These are phyloP conservation scores for Xylaria sp. DNA, from an alignment of 2,329 filamentous ascomycete genomes.

Conservation along the genomic window DNA sequence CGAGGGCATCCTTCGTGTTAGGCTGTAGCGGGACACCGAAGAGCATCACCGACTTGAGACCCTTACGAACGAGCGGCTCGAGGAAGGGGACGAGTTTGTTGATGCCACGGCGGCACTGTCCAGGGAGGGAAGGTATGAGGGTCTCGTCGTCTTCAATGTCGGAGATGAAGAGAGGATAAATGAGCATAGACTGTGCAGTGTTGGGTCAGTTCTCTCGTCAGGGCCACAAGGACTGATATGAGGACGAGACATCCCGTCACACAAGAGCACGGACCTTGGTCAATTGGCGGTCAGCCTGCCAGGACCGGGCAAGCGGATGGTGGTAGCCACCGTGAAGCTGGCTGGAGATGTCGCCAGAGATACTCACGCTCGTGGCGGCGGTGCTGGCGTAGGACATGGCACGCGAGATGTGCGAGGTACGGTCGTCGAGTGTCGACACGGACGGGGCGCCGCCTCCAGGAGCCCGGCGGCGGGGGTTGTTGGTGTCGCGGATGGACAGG, in stretches of 20 bases:
- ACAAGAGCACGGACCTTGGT: slow-evolving; percentile 73
- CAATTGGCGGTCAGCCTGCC: slow-evolving; percentile 86
- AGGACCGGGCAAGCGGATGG: slow-evolving; percentile 80
- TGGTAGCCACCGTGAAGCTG: slow-evolving; percentile 86
- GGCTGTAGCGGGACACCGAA: slow-evolving; percentile 91
- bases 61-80: slow-evolving; percentile 86
- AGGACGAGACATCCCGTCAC: too few relatives aligned
- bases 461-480: slow-evolving; percentile 56
- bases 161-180: slow-evolving; percentile 96
- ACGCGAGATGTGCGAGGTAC: slow-evolving; percentile 69
- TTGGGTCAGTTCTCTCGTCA: slow-evolving; percentile 24
- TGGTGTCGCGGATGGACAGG: slow-evolving; percentile 67
- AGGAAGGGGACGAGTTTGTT: slow-evolving; percentile 88
- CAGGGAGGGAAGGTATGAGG: slow-evolving; percentile 88
- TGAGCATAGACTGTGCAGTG: slow-evolving; percentile 85
- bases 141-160: slow-evolving; percentile 94
- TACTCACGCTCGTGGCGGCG: slow-evolving; percentile 74
- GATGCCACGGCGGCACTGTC: slow-evolving; percentile 87
- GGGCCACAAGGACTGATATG: background rate
- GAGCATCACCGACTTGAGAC: slow-evolving; percentile 90
- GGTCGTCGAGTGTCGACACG: slow-evolving; percentile 68
- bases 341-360: slow-evolving; percentile 79
- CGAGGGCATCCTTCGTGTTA: slow-evolving; percentile 87
- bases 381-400: slow-evolving; percentile 75
- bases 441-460: slow-evolving; percentile 56